Base-by-base conservation (phyloP, 345 rosid genomes). In the Firmiana major region DNA sequence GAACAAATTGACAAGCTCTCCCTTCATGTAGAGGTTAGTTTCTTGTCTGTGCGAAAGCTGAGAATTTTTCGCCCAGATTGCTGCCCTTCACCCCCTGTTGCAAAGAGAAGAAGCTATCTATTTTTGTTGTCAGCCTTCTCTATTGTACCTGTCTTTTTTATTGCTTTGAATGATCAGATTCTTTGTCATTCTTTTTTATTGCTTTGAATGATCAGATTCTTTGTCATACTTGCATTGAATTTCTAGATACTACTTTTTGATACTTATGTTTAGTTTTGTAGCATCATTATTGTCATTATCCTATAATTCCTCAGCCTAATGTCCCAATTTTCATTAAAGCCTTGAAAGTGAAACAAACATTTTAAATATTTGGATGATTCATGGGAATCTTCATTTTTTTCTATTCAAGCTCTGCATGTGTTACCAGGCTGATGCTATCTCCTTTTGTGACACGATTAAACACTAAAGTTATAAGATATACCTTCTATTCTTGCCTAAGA, bases 1-100 rank as follows among this genome's bases (percentile, higher is more conserved):
- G 99, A 97, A 77, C 98, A 97, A 83, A 94, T 97, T 81, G 99
- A 97, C 85, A 97, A 97, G 88, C 92, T 97, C 71, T 97, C 99
- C 74, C 97, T 97, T 75, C 99, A 97, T 82, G 98, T 97, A 38
- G 99, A 97, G 98, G 99, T 94, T 78, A 77, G 85, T 84, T 62
- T 54, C 60, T 46, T n/a, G n/a, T 48, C 45, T 15, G 9, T 46
- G 21, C 11, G 3, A 46, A 51, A 4, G 40, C 45, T 9, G 4
- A 46, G 26, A 71, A 71, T 12, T 71, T 5, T 4, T 51, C 34
- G 19, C 62, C 46, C 45, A 17, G 62, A 19, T 71, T 71, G 31
- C 43, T 19, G 36, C 8, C 5, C 63, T 58, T 34, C 2, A 12
- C 64, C 6, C 1, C 17, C 10, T 36, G 16, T 70, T 16, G 59